Base-by-base conservation (phyloP, 179 eudicot genomes). In the Drosera spatulata region DNA sequence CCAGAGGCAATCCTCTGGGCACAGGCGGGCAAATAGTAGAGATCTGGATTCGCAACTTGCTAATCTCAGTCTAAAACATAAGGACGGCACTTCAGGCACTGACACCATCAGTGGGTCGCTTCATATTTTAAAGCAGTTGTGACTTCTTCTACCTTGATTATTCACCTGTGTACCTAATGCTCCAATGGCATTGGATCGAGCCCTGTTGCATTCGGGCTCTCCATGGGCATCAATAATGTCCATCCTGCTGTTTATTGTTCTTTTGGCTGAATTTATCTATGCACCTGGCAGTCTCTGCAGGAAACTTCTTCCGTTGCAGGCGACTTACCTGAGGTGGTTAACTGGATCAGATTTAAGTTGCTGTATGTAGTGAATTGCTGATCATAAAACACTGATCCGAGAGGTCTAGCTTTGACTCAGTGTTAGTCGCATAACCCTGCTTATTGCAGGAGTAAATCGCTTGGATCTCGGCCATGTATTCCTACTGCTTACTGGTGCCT, bases 1-100 rank as follows among this genome's bases (percentile, higher is more conserved):
- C 39, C 73, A 74, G 41, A 85, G 65, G 46, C 72, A 72, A 43
- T 45, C 93, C 49, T 72, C 95, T 41, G 62, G 80, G 61, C 97
- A 76, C 70, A 82, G 94, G 63, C 84, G 90, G 58, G 64, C 59
- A 39, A 83, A 65, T 39, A 91, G 97, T 67, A 81, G 73, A 73
- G 96, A 91, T 68, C 91, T 87, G 7, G 96, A 91, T 69, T 74
- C 79, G 2, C 91, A 87, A 62, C 77, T 91, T 71, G 85, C 85
- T 38, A 81, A 63, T 58, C 88, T 90, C 48, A 75, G 80, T 69
- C 65, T 90, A 58, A 87, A 78, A 65, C 82, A 72, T 70, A 76
- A 81, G 69, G 93, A 85, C 40, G 42, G 88, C 53, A 64, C 55
- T 48, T 65, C 94, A 58, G 80, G 80, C 13, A 46, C 76, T 5